Evolutionary conservation across 345 rosid species (phyloP).

Genomic region (Eucalyptus dawsonii): DNA sequence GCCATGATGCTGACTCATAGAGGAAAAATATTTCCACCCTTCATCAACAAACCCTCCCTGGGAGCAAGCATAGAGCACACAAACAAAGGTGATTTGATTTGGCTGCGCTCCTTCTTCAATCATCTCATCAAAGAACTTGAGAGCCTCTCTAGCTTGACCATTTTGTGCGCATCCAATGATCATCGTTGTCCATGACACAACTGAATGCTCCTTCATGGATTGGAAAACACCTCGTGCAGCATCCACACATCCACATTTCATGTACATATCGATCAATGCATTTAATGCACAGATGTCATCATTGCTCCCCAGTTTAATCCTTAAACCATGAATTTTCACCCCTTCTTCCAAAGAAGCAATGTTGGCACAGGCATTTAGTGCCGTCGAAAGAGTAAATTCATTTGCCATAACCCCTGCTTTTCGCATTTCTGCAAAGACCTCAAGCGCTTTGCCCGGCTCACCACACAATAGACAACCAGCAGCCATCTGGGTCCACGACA

Average conservation of each 20-base stretch:
- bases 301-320: slow-evolving; percentile 30
- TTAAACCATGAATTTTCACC: slow-evolving; percentile 27
- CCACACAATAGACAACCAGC: slow-evolving; percentile 29
- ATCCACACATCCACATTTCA: slow-evolving; percentile 39
- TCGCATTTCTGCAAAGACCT: slow-evolving; percentile 26
- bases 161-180: slow-evolving; percentile 48
- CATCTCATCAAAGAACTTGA: slow-evolving; percentile 34
- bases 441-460: slow-evolving; percentile 27
- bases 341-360: slow-evolving; percentile 32
- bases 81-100: slow-evolving; percentile 26
- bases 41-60: slow-evolving; percentile 34
- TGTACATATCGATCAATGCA: slow-evolving; percentile 44
- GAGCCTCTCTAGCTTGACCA: slow-evolving; percentile 30
- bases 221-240: slow-evolving; percentile 23
- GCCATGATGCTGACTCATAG: slow-evolving; percentile 26
- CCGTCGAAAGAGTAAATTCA: slow-evolving; percentile 35
- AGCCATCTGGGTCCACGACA: slow-evolving; percentile 44
- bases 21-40: slow-evolving; percentile 38
- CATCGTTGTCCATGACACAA: slow-evolving; percentile 46
- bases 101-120: slow-evolving; percentile 18
- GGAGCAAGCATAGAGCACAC: slow-evolving; percentile 43
- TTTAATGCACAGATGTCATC: slow-evolving; percentile 38
- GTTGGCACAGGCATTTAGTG: slow-evolving; percentile 38
- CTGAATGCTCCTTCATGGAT: slow-evolving; percentile 11
- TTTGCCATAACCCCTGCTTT: slow-evolving; percentile 29